Evolutionary conservation across 805 yeast species (phyloP), one percentile per base, ranked within the genome.

Genomic region (Helenozyma baotianmanensis): DNA sequence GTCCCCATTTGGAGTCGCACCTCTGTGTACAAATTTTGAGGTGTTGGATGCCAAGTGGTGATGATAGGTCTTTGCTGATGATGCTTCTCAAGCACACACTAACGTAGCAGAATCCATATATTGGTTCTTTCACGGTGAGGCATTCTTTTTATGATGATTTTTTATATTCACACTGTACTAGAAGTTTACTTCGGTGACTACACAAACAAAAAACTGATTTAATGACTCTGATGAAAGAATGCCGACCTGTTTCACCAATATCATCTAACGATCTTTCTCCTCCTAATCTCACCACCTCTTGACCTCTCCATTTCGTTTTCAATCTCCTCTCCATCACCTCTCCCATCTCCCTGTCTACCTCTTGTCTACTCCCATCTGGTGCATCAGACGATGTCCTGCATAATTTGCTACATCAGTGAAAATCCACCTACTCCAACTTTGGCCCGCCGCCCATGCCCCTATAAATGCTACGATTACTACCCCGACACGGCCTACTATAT

Each of bases 151-250:
- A 58, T 66, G 72, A 66, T 66, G 71, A 65, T 62, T 45, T 52
- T 52, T 51, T 52, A 48, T 72, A 74, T 74, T 74, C 80, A 74
- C 69, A 63, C 69, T 63, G 69, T 63, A 62, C 64, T 58, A 63
- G 68, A 50, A 51, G 70, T 39, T 36, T 27, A 33, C 60, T 53
- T 57, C 67, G 34, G 38, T 61, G 68, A 60, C 59, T 61, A 59
- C 64, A 50, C 32, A 38, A 49, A 38, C 39, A 56, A 56, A 59
- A 57, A 54, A 61, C 69, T 63, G 69, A 63, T 63, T 63, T 63
- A 66, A 66, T 66, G 72, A 66, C 60, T 64, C 72, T 66, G 72
- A 66, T n/a, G 50, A 30, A 25, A 39, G 38, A 41, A 38, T 15
- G 25, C n/a, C 22, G n/a, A n/a, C 16, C 3, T 22, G 19, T 8